phyloP scores from a whole-genome alignment of 345 rosid genomes.

The Syzygium oleosum region DNA sequence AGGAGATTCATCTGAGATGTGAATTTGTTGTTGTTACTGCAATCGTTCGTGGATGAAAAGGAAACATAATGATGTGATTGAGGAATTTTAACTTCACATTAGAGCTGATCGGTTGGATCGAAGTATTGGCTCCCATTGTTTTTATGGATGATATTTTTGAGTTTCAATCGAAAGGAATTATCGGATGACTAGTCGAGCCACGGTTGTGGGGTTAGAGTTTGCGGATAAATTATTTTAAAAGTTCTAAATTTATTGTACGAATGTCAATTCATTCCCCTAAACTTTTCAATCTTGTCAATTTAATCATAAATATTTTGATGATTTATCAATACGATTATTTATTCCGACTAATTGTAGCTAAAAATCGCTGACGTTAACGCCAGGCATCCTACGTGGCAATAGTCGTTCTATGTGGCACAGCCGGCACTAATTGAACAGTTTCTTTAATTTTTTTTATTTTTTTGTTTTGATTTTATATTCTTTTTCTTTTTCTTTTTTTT shows the following conservation, averaged over 20 bases:
- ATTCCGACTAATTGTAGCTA: background rate
- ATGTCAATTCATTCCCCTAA: background rate
- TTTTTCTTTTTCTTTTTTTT: too few species aligned
- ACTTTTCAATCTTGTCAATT: background rate
- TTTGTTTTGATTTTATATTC: too few species aligned
- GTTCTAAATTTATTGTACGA: background rate
- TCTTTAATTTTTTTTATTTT: background rate
- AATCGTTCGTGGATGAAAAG: background rate
- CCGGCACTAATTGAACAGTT: accelerated
- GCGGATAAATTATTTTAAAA: background rate
- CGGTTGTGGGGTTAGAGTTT: background rate
- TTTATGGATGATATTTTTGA: background rate
- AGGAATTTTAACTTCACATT: background rate
- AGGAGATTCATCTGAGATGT: background rate
- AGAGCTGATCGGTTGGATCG: background rate
- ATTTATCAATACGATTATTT: background rate
- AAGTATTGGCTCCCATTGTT: background rate
- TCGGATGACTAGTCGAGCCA: background rate
- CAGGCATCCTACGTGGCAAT: background rate
- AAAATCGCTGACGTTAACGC: accelerated
- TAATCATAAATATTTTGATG: accelerated
- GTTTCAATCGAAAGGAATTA: background rate
- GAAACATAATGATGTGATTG: background rate
- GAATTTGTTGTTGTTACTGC: background rate
- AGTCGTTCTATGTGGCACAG: accelerated